Percentiles rank a stretch among this genome's conserved stretches.
Conservation (phyloP, 352 stramenopile genomes). For the Pythium dissotocum region DNA sequence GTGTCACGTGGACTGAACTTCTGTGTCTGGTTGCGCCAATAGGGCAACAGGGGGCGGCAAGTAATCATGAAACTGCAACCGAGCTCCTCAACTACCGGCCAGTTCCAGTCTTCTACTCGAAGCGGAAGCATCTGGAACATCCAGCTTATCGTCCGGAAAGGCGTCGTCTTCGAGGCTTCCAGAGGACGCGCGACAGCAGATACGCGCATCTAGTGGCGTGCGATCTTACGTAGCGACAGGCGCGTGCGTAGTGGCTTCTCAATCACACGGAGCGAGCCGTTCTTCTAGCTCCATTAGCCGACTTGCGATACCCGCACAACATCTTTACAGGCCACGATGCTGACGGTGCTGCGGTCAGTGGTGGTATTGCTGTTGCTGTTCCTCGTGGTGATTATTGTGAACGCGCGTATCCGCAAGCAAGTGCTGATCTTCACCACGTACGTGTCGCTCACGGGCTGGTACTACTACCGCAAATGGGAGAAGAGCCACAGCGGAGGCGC, state of each 20-base stretch:
- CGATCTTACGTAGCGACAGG: not conserved
- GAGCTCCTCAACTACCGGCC: not conserved
- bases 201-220: not conserved
- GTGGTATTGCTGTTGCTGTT: conserved; percentile 44
- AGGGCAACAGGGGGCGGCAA: not conserved
- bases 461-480: conserved; percentile 79
- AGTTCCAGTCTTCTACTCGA: conserved; percentile 5
- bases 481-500: conserved; percentile 45
- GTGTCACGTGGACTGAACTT: not conserved
- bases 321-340: not conserved
- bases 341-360: conserved; percentile 10
- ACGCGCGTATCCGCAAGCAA: conserved; percentile 53
- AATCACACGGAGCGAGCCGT: not conserved
- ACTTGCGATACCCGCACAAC: not conserved
- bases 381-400: conserved; percentile 44
- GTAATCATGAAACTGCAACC: not conserved
- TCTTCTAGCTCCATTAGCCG: not conserved
- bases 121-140: conserved; percentile 1
- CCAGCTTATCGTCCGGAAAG: not conserved
- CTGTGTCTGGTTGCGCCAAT: not conserved
- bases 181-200: conserved; percentile 3
- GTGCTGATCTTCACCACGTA: conserved; percentile 76
- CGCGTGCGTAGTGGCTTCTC: not conserved
- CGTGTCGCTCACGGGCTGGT: conserved; percentile 80
- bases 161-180: conserved; percentile 4